Conservation (phyloP, 1,139 yeast species). For the Yamadazyma oceani region DNA sequence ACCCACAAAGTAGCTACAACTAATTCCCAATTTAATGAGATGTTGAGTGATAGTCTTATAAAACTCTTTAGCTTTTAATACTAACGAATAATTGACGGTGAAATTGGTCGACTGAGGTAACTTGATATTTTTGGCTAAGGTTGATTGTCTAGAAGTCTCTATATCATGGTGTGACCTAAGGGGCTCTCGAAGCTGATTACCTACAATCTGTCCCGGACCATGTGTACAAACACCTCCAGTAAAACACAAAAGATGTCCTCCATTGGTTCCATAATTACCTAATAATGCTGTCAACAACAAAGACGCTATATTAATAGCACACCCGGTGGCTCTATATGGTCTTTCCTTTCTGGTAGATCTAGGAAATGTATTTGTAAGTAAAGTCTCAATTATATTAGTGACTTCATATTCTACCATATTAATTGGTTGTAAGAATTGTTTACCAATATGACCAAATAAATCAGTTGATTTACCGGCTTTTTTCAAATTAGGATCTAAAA, state of each 20-base stretch:
- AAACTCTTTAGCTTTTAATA: slow-evolving; percentile 36
- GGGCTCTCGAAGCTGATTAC: slow-evolving; percentile 49
- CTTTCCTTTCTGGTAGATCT: slow-evolving; percentile 46
- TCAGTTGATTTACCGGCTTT: slow-evolving; percentile 10
- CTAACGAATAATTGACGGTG: slow-evolving; percentile 30
- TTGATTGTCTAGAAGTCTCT: slow-evolving; percentile 38
- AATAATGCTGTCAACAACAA: slow-evolving; percentile 46
- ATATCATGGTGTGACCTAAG: slow-evolving; percentile 62
- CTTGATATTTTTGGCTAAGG: slow-evolving; percentile 18
- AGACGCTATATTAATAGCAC: slow-evolving; percentile 63
- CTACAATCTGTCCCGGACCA: slow-evolving; percentile 59
- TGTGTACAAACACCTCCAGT: slow-evolving; percentile 58
- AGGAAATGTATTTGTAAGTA: slow-evolving; percentile 55
- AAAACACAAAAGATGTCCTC: slow-evolving; percentile 62
- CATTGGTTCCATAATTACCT: slow-evolving; percentile 44
- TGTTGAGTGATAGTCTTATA: slow-evolving; percentile 46
- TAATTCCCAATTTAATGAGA: slow-evolving; percentile 45
- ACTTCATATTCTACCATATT: slow-evolving; percentile 57
- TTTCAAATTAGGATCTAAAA: slow-evolving; percentile 29
- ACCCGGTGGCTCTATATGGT: slow-evolving; percentile 61
- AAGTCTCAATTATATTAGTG: slow-evolving; percentile 51
- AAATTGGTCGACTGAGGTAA: slow-evolving; percentile 29
- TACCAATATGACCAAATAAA: slow-evolving; percentile 29
- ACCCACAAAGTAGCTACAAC: slow-evolving; percentile 60
- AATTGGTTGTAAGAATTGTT: slow-evolving; percentile 47